Conservation (phyloP, 768 basidiomycete genomes). For the Boletus rubroflammeus region DNA sequence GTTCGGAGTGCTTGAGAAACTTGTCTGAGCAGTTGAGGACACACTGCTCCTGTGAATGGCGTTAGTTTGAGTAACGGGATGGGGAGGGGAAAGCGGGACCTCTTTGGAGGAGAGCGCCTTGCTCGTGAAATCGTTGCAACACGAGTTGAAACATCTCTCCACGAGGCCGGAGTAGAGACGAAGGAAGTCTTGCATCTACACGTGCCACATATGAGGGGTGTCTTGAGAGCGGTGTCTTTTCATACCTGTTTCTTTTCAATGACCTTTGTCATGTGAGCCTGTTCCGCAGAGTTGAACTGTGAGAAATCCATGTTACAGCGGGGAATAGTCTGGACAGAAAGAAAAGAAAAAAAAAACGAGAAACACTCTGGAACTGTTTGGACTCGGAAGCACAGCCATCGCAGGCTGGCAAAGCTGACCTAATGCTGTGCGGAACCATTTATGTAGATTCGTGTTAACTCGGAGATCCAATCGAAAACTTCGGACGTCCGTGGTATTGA, state of each 20-base stretch:
- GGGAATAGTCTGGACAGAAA: neutral
- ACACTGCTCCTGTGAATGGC: slow-evolving; percentile 69
- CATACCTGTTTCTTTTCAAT: slow-evolving; percentile 96
- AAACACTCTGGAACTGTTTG: neutral
- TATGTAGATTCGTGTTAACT: too few relatives aligned
- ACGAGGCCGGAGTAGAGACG: slow-evolving; percentile 91
- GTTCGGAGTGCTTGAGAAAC: slow-evolving; percentile 94
- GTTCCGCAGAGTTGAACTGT: slow-evolving; percentile 82
- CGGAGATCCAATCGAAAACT: too few relatives aligned
- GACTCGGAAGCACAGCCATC: neutral
- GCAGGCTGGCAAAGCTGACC: too few relatives aligned
- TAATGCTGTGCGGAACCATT: too few relatives aligned
- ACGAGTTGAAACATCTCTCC: slow-evolving; percentile 93
- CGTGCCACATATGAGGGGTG: slow-evolving; percentile 8
- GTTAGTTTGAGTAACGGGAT: slow-evolving; percentile 8
- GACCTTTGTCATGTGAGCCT: slow-evolving; percentile 91
- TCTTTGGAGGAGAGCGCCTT: slow-evolving; percentile 92
- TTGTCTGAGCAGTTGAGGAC: slow-evolving; percentile 95
- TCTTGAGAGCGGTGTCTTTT: neutral
- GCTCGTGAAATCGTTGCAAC: slow-evolving; percentile 95
- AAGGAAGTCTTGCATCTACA: slow-evolving; percentile 97
- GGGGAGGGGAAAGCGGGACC: slow-evolving; percentile 39
- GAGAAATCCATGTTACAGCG: slow-evolving; percentile 78
- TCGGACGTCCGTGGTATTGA: slow-evolving; percentile 12
- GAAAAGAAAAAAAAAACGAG: neutral